Conservation (phyloP, 306 rosid genomes). For the Luffa aegyptiaca region DNA sequence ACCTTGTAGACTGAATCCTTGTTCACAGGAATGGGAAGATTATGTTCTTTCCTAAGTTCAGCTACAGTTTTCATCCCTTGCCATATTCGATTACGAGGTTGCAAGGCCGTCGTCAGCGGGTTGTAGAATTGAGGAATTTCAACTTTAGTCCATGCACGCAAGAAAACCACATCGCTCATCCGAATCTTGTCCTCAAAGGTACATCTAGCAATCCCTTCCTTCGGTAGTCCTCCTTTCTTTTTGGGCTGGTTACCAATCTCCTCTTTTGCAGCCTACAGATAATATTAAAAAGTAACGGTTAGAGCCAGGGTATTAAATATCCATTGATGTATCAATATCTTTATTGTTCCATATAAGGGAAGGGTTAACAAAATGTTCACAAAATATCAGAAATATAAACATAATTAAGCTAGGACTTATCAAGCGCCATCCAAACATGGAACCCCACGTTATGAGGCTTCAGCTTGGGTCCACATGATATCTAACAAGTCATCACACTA, state of each 20-base stretch:
- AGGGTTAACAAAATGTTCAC: not conserved
- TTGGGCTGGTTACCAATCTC: slow-evolving; percentile 71
- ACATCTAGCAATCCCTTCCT: slow-evolving; percentile 93
- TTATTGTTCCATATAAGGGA: not conserved
- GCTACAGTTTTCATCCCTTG: slow-evolving; percentile 88
- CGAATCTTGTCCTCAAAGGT: slow-evolving; percentile 92
- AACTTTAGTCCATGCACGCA: slow-evolving; percentile 88
- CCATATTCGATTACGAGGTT: slow-evolving; percentile 73
- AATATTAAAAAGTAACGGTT: not conserved
- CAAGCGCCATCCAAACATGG: not conserved
- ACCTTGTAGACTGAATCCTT: slow-evolving; percentile 92
- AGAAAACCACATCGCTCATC: slow-evolving; percentile 92
- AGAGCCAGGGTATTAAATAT: not conserved
- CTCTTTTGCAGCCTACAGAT: slow-evolving; percentile 79
- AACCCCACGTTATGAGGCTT: not conserved
- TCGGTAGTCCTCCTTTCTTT: slow-evolving; percentile 57
- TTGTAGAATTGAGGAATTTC: slow-evolving; percentile 72
- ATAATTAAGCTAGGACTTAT: not conserved
- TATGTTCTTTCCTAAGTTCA: slow-evolving; percentile 70
- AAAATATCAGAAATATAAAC: too few relatives aligned
- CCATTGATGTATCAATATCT: not conserved
- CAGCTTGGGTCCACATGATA: not conserved
- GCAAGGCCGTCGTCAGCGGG: slow-evolving; percentile 80
- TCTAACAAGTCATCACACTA: not conserved
- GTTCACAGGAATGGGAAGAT: slow-evolving; percentile 63